These are phyloP conservation scores for Aspergillus uvarum DNA, from an alignment of 2,329 filamentous ascomycete genomes.

Conservation along the genomic window DNA sequence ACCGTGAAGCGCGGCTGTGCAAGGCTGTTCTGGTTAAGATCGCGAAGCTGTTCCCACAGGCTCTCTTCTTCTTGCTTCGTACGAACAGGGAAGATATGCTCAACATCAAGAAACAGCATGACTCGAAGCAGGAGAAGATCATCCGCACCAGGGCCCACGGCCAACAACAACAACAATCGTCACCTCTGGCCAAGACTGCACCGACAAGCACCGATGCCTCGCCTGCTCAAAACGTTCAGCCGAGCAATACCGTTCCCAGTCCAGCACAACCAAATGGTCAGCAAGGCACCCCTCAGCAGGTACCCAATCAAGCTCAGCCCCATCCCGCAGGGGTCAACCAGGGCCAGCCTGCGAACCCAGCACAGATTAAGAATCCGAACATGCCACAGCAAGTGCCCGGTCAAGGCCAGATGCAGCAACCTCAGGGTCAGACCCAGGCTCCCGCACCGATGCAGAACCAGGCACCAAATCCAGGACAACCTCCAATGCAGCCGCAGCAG, in stretches of 20 bases:
- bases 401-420: constrained; percentile 12
- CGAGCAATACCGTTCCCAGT: constrained; percentile 42
- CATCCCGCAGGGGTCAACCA: constrained; percentile 18
- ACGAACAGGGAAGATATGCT: constrained; percentile 94
- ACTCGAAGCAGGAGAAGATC: constrained; percentile 59
- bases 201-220: constrained; percentile 48
- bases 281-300: constrained; percentile 24
- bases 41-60: constrained; percentile 92
- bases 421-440: constrained; percentile 16
- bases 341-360: constrained; percentile 16
- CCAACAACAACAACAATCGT: constrained; percentile 52
- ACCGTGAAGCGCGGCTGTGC: constrained; percentile 86
- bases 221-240: constrained; percentile 46
- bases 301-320: constrained; percentile 23
- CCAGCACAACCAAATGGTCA: constrained; percentile 29
- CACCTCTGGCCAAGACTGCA: constrained; percentile 36
- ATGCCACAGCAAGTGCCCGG: constrained; percentile 8
- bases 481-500: constrained; percentile 23
- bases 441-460: constrained; percentile 20
- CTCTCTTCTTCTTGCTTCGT: constrained; percentile 90
- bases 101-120: constrained; percentile 85
- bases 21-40: constrained; percentile 87
- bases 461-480: constrained; percentile 23
- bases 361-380: constrained; percentile 13
- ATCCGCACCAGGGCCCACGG: constrained; percentile 60